Percentiles rank a stretch among this genome's conserved stretches.
phyloP scores from a whole-genome alignment of 768 basidiomycete species.

The Candolleomyces eurysporus region DNA sequence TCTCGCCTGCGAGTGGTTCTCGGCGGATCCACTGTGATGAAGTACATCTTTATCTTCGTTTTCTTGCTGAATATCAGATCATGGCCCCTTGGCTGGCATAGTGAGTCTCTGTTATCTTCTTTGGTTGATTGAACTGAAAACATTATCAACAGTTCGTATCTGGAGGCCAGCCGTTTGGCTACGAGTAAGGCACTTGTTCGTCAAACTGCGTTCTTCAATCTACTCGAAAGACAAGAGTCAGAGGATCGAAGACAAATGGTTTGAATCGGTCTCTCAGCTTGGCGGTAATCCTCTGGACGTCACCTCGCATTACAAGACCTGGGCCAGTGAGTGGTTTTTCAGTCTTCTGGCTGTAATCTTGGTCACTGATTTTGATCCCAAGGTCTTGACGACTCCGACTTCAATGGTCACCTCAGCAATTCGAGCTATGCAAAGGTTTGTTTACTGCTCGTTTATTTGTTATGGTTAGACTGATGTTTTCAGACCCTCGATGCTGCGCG shows the following conservation, averaged over 20 bases:
- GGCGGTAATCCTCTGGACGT: slow-evolving; percentile 56
- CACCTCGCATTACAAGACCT: slow-evolving; percentile 37
- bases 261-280: slow-evolving; percentile 48
- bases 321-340: slow-evolving; percentile 51
- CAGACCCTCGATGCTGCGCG: slow-evolving; percentile 48
- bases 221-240: slow-evolving; percentile 41
- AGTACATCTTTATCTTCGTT: slow-evolving; percentile 44
- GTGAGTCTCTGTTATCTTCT: slow-evolving; percentile 39
- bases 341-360: not conserved
- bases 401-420: slow-evolving; percentile 75
- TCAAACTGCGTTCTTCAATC: slow-evolving; percentile 35
- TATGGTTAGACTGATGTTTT: not conserved
- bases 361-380: not conserved
- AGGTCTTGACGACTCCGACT: slow-evolving; percentile 75
- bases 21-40: slow-evolving; percentile 15
- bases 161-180: slow-evolving; percentile 44
- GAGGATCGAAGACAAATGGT: slow-evolving; percentile 36
- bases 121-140: no score
- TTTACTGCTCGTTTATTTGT: not conserved
- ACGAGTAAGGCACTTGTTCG: slow-evolving; percentile 28
- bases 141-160: slow-evolving; percentile 38
- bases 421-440: slow-evolving; percentile 74
- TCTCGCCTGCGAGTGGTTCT: no score
- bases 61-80: slow-evolving; percentile 60
- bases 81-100: slow-evolving; percentile 68